Evolutionary conservation across 2,329 filamentous ascomycete species (phyloP), one percentile per base, ranked within the genome.

Genomic region (Pseudogymnoascus sp.): DNA sequence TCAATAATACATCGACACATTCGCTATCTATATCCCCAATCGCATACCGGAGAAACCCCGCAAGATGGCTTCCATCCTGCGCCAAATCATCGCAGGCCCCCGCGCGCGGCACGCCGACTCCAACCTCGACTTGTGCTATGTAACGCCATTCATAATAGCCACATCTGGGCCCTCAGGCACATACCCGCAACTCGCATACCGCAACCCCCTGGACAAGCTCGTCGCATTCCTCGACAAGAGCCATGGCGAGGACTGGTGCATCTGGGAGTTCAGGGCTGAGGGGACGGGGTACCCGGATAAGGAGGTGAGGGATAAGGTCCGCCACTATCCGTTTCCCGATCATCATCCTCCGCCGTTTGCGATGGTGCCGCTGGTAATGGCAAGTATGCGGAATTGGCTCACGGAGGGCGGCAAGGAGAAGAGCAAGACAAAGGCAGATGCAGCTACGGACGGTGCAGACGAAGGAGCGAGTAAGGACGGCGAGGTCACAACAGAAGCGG

Each of bases 211-310:
- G 57, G 87, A 95, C 69, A 82, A 86, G 37, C 83, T 99, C 19
- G 90, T 97, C 62, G 82, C 83, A 64, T 99, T 92, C 71, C 85
- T 99, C 63, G 90, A 97, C 74, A 77, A 80, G 45, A 90, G 91
- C 68, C 94, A 99, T 74, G 86, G 82, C 26, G 75, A 84, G 23
- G 77, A 94, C 64, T 99, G 94, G 94, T 85, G 88, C 2, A 96
- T 99, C 68, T 99, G 92, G 90, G 94, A 99, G 74, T 99, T 99
- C 68, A 86, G 94, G 48, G 94, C 91, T 34, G 94, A 99, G 72
- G 94, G 94, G 4, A 96, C 94, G 0, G 94, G 94, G 1, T 99
- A 99, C 69, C 91, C 91, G 0, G 94, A 99, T 70, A 82, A 85
- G 15, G 89, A 92, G 61, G 92, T 99, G 1, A 90, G 96, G 71